Conservation (phyloP, 441 rosid species). For the Pelargonium exstipulatum region DNA sequence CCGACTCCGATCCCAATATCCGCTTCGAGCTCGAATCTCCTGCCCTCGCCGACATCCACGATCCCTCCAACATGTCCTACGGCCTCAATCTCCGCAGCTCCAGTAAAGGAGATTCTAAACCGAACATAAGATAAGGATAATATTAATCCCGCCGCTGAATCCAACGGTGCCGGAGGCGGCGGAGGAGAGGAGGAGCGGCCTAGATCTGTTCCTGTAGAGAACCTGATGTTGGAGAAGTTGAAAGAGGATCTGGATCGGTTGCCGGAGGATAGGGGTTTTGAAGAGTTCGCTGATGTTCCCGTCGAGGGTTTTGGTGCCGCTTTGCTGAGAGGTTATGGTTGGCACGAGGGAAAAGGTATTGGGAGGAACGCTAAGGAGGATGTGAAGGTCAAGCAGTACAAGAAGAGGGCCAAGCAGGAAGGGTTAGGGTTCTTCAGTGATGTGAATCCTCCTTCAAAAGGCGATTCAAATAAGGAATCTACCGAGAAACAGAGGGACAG, state of each 20-base stretch:
- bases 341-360: constrained; percentile 72
- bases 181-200: background rate
- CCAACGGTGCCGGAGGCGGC: background rate
- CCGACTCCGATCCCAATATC: constrained; percentile 30
- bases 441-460: background rate
- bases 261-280: constrained; percentile 57
- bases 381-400: constrained; percentile 45
- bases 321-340: constrained; percentile 71
- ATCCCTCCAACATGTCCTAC: constrained; percentile 30
- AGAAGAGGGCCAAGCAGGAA: constrained; percentile 37
- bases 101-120: constrained; percentile 7
- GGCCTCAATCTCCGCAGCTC: constrained; percentile 58
- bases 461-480: constrained; percentile 18
- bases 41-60: constrained; percentile 21
- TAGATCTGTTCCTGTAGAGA: constrained; percentile 29
- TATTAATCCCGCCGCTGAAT: background rate
- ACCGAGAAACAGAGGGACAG: background rate
- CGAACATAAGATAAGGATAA: no score
- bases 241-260: constrained; percentile 43
- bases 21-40: constrained; percentile 45
- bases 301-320: constrained; percentile 75
- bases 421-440: constrained; percentile 49
- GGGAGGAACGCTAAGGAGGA: constrained; percentile 65
- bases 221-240: constrained; percentile 37
- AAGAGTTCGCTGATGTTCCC: constrained; percentile 57